These are phyloP conservation scores for Boletus subcaerulescens DNA, from an alignment of 768 basidiomycete genomes.

Conservation along the genomic window DNA sequence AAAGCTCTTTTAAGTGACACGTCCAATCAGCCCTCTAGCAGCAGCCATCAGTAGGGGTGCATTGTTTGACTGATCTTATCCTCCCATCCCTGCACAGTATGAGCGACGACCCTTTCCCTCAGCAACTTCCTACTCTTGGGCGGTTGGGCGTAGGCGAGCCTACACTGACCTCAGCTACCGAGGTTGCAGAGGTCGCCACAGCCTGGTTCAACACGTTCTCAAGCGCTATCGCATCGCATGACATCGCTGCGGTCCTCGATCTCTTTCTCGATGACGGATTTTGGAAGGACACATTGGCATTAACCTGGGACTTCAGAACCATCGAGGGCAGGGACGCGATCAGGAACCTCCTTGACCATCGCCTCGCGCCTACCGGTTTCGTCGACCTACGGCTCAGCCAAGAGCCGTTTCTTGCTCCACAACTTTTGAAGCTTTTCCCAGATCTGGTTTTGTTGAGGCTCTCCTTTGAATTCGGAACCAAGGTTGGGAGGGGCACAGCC, in stretches of 20 bases:
- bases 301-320: constrained; percentile 57
- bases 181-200: constrained; percentile 16
- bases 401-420: constrained; percentile 24
- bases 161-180: constrained; percentile 11
- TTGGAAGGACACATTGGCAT: constrained; percentile 52
- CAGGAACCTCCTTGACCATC: constrained; percentile 37
- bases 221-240: constrained; percentile 13
- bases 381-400: constrained; percentile 10
- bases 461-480: constrained; percentile 53
- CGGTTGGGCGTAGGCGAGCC: constrained; percentile 22
- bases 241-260: constrained; percentile 15
- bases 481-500: constrained; percentile 48
- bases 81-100: constrained; percentile 3
- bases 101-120: constrained; percentile 19
- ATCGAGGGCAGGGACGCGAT: constrained; percentile 41
- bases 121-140: constrained; percentile 29
- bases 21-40: too few species aligned
- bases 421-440: constrained; percentile 41
- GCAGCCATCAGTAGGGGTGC: too few species aligned
- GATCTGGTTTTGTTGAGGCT: constrained; percentile 59
- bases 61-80: too few species aligned
- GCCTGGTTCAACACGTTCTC: constrained; percentile 26
- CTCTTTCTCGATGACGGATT: constrained; percentile 31
- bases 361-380: constrained; percentile 18
- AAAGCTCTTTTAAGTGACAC: too few species aligned